A percentile compares a stretch with the other conserved stretches of the same genome.
These are phyloP conservation scores for Salvia rosmarinus DNA, from an alignment of 257 asterid species.

Conservation along the genomic window DNA sequence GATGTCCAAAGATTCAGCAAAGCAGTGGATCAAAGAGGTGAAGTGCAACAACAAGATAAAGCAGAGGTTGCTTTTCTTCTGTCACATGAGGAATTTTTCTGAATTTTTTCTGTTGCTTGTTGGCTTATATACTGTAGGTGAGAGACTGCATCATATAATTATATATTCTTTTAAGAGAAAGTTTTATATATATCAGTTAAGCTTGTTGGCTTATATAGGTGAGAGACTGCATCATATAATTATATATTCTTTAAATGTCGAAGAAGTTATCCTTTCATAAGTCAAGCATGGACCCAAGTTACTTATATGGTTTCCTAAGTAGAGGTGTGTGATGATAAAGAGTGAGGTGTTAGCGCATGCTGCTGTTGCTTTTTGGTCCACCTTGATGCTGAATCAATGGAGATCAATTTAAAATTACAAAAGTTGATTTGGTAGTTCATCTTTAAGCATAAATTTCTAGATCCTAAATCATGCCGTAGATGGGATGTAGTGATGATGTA, in stretches of 20 bases:
- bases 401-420: background rate
- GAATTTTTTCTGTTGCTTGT: constrained; percentile 18
- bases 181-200: too few relatives aligned
- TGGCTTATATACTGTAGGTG: background rate
- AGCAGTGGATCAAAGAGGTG: constrained; percentile 37
- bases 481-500: too few relatives aligned
- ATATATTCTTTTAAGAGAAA: too few relatives aligned
- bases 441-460: background rate
- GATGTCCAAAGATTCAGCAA: constrained; percentile 53
- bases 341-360: constrained; percentile 20
- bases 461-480: too few relatives aligned
- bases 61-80: constrained; percentile 28
- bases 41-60: constrained; percentile 36
- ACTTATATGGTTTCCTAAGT: constrained; percentile 28
- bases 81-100: constrained; percentile 35
- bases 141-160: background rate
- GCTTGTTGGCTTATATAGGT: background rate
- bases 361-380: constrained; percentile 14
- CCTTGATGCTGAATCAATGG: constrained; percentile 33
- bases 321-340: constrained; percentile 26
- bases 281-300: constrained; percentile 11
- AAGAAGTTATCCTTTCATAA: background rate
- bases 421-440: background rate
- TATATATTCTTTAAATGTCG: background rate
- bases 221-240: background rate